These are phyloP conservation scores for Phytophthora constricta DNA, from an alignment of 352 stramenopile genomes.

Conservation along the genomic window DNA sequence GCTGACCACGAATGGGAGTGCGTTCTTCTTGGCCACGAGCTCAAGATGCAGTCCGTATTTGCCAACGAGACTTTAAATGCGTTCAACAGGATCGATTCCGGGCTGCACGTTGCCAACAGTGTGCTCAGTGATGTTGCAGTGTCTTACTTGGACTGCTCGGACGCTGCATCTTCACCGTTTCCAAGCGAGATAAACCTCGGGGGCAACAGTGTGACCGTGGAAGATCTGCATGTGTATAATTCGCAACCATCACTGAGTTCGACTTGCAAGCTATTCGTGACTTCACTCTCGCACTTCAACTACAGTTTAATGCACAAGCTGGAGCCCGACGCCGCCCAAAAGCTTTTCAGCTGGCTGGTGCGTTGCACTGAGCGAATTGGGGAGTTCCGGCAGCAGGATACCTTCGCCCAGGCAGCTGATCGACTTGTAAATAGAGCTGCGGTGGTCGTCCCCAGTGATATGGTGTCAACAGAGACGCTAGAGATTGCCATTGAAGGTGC, in stretches of 20 bases:
- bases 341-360: constrained; percentile 64
- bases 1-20: constrained; percentile 58
- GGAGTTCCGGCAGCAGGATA: constrained; percentile 42
- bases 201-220: constrained; percentile 40
- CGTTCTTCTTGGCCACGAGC: constrained; percentile 52
- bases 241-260: constrained; percentile 61
- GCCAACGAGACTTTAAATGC: constrained; percentile 64
- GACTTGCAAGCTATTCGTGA: constrained; percentile 59
- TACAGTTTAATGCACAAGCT: constrained; percentile 77
- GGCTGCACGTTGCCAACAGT: constrained; percentile 46
- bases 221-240: constrained; percentile 63
- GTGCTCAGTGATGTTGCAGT: constrained; percentile 55
- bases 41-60: constrained; percentile 69
- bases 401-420: constrained; percentile 50
- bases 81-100: constrained; percentile 35
- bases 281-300: constrained; percentile 56
- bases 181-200: constrained; percentile 23
- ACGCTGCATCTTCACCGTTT: constrained; percentile 26
- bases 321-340: constrained; percentile 30
- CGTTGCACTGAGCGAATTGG: constrained; percentile 57
- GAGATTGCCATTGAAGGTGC: constrained; percentile 24
- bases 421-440: constrained; percentile 30
- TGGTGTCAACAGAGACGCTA: neutral
- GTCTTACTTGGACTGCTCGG: constrained; percentile 36
- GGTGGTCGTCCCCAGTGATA: constrained; percentile 2